phyloP scores from a whole-genome alignment of 139 green algal species.

The Picochlorum sp. region DNA sequence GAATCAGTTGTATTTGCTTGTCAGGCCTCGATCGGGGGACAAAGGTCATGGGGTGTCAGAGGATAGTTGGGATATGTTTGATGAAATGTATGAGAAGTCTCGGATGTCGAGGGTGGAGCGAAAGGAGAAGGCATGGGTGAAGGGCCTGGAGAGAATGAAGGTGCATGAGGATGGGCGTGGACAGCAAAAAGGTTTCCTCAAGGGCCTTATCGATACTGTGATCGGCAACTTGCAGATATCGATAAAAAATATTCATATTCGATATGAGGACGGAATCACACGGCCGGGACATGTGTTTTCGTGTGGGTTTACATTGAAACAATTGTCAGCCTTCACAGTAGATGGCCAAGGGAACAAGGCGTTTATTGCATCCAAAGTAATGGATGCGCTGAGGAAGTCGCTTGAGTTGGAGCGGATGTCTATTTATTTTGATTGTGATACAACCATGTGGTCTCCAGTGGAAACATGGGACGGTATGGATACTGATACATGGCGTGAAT shows the following conservation, averaged over 20 bases:
- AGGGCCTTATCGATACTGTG: conserved; percentile 67
- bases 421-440: conserved; percentile 74
- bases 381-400: conserved; percentile 77
- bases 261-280: conserved; percentile 46
- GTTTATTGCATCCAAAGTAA: conserved; percentile 67
- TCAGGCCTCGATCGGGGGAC: conserved; percentile 42
- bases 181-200: conserved; percentile 35
- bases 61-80: neutral
- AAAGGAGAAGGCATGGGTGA: conserved; percentile 19
- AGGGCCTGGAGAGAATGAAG: conserved; percentile 16
- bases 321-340: conserved; percentile 75
- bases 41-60: conserved; percentile 7
- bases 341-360: conserved; percentile 62
- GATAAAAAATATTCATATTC: conserved; percentile 91
- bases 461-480: conserved; percentile 42
- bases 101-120: conserved; percentile 17
- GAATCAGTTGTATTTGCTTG: conserved; percentile 88
- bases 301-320: conserved; percentile 61
- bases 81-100: conserved; percentile 12
- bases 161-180: conserved; percentile 3
- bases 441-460: conserved; percentile 31
- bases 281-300: conserved; percentile 54
- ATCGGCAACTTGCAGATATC: conserved; percentile 76
- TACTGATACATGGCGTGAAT: conserved; percentile 54
- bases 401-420: conserved; percentile 50